These are phyloP conservation scores for Paramecium tetraurelia DNA, from an alignment of 73 alveolate genomes.

Conservation along the genomic window DNA sequence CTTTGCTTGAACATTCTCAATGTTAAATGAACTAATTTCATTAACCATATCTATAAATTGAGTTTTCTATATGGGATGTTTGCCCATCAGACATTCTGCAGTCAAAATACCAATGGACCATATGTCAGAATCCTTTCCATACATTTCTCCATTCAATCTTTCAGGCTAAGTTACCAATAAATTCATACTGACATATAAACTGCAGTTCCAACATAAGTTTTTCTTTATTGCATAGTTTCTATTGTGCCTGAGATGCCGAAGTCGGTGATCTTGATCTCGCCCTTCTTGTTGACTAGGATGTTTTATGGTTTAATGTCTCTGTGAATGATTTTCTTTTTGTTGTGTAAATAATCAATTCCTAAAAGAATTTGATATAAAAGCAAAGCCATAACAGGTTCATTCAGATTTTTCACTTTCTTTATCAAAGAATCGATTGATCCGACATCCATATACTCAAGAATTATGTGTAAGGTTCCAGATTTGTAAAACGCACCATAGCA, in stretches of 20 bases:
- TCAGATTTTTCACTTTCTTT: conserved; percentile 58
- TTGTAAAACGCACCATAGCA: conserved; percentile 94
- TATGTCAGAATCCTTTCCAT: conserved; percentile 87
- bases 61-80: conserved; percentile 78
- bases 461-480: conserved; percentile 90
- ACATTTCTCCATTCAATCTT: conserved; percentile 92
- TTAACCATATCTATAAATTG: conserved; percentile 78
- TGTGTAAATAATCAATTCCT: conserved; percentile 87
- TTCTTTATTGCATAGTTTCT: conserved; percentile 72
- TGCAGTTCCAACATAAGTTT: conserved; percentile 91
- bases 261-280: conserved; percentile 48
- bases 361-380: conserved; percentile 78
- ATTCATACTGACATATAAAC: conserved; percentile 77
- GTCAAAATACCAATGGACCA: conserved; percentile 94
- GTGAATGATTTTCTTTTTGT: conserved; percentile 71
- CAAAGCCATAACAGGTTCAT: conserved; percentile 84
- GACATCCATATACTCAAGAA: conserved; percentile 92
- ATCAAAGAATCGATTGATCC: conserved; percentile 84
- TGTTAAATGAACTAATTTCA: conserved; percentile 64
- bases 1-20: conserved; percentile 74
- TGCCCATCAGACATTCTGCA: conserved; percentile 88
- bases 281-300: conserved; percentile 85
- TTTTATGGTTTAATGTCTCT: conserved; percentile 97
- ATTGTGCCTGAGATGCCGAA: conserved; percentile 89
- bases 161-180: conserved; percentile 71